Evolutionary conservation across 192 early-diverging fungal genomes (phyloP), one percentile per base, ranked within the genome.

Genomic region (Mortierella alpina): DNA sequence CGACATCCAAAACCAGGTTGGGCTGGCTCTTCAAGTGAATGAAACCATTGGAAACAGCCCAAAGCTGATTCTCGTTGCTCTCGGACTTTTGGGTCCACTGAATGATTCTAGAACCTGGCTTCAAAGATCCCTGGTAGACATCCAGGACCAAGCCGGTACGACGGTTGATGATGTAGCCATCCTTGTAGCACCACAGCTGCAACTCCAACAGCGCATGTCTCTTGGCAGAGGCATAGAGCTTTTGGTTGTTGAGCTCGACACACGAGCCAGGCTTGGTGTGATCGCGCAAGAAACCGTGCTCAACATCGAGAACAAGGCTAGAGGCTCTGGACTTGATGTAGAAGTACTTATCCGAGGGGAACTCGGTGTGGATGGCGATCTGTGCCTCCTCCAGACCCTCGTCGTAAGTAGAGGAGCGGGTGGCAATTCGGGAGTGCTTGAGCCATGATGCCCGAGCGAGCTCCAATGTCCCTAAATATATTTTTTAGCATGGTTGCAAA

Each of bases 261-360:
- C 55, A 57, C 5, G 75, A 56, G 5, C 75, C 75, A n/a, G 69
- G 50, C 75, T 72, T 79, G 69, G 75, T 70, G 69, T 79, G 75
- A 44, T 79, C 75, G 46, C 69, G 69, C 49, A 70, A 71, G 69
- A 79, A 79, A 5, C 75, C 75, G 46, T 79, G 75, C 58, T 79
- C 68, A 20, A 79, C 64, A 42, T 79, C 75, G 20, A 79, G 63
- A 51, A 70, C 75, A 17, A 71, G 68, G 59, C 51, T 53, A 5
- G 75, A 79, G 11, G 75, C 75, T 61, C 67, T 79, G 31, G 75
- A 79, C 75, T 79, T 79, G 68, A 79, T 67, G 64, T 79, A 79
- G 69, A 79, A 79, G 68, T 69, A 79, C 41, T 45, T 66, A 8
- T 70, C 40, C 18, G 40, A 10, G 8, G 69, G 75, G 52, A 79